phyloP scores from a whole-genome alignment of 176 grass and related monocot genomes.

The Aegilops sharonensis region DNA sequence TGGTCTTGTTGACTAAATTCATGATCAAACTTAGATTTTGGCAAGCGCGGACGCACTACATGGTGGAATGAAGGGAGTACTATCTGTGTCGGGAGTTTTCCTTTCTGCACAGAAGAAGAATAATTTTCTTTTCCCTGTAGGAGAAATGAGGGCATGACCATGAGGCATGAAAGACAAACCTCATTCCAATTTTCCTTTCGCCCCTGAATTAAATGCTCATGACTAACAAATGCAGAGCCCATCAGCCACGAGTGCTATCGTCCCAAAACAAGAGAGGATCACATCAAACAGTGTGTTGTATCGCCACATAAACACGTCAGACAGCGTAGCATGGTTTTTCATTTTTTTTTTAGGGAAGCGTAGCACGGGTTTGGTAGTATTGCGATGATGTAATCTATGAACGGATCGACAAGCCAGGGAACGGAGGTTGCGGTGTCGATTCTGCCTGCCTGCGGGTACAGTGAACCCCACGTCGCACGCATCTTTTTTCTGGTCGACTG shows the following conservation, averaged over 20 bases:
- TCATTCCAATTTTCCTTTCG: too few relatives aligned
- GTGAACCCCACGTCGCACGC: background rate
- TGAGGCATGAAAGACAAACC: too few relatives aligned
- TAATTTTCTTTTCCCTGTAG: too few relatives aligned
- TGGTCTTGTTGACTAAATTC: too few relatives aligned
- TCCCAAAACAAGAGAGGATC: background rate
- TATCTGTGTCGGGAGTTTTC: too few relatives aligned
- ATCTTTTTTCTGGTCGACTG: background rate
- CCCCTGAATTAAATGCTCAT: background rate
- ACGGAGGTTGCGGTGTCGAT: background rate
- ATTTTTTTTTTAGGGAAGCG: too few relatives aligned
- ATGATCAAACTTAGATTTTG: too few relatives aligned
- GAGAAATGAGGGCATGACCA: too few relatives aligned
- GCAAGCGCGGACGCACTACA: too few relatives aligned
- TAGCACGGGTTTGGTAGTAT: background rate
- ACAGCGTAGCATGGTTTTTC: background rate
- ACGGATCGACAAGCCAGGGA: constrained; percentile 23
- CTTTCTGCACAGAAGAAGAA: too few relatives aligned
- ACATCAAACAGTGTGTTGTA: background rate
- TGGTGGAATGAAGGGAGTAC: too few relatives aligned
- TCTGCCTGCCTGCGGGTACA: background rate
- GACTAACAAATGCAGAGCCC: background rate
- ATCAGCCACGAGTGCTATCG: too few relatives aligned
- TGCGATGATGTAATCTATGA: constrained; percentile 22
- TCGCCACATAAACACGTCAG: background rate